Base-by-base conservation (phyloP, 1,284 basidiomycete species). In the Leccinum pachyderme region DNA sequence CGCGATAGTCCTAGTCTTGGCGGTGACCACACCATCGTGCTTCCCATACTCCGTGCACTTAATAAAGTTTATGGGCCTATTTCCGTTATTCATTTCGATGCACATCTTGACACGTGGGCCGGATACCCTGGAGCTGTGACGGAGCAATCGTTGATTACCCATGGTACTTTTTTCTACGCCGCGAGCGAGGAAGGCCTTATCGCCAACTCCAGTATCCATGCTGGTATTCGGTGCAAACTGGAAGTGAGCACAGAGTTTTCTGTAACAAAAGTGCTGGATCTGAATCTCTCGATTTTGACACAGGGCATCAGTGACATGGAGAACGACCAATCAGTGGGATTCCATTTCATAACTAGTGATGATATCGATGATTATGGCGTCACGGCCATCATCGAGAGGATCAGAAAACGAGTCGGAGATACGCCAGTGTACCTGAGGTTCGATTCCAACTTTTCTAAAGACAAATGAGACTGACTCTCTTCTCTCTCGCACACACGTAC, bases 1-100 rank as follows among this genome's bases (percentile, higher is more conserved):
- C 43, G 51, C 18, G 32, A 11, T 27, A 11, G 37, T 11, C 49
- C 32, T 49, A 88, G 85, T 62, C 76, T 92, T 44, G 89, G 89
- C 39, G 89, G 89, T 8, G 89, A 91, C 61, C 88, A 91, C 64
- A 88, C 89, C 3, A 88, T 91, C 59, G 87, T 88, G 13, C 77
- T 87, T 24, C 88, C 89, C 7, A 89, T 91, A 60, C 77, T 92
- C 13, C 83, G 88, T 43, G 79, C 89, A 6, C 72, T 92, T 43
- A 71, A 87, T 73, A 82, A 82, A 64, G 76, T 86, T 22, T 89
- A 92, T 64, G 89, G 89, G 1, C 86, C 87, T 0, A 78, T 90
- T 49, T 85, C 86, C 33, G 86, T 91, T 47, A 89, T 92, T 49
- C 90, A 92, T 68, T 91, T 92, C 59, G 89, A 92, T 64, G 85